Base-by-base conservation (phyloP, 208 protist species). In the Porcisia deanei region DNA sequence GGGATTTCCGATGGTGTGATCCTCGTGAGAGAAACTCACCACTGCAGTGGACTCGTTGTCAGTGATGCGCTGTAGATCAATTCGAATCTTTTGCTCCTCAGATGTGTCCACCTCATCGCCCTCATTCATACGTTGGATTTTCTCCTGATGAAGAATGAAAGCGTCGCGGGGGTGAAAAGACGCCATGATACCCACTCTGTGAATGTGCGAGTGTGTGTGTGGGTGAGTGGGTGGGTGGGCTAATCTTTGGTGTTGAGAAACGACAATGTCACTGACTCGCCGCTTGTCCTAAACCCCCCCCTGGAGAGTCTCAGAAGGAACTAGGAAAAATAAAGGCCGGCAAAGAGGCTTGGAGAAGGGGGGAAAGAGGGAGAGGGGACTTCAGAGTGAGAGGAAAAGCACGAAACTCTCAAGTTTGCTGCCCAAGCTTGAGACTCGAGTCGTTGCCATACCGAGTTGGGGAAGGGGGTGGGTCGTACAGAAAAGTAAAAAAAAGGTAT, bases 1-100 rank as follows among this genome's bases (percentile, higher is more conserved):
- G 41, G 94, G 84, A 77, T 98, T 98, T 70, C 96, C 96, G 22
- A 98, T 76, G 1, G 96, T 98, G 84, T 98, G 93, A 71, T 96
- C 94, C 76, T 98, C 94, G 76, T 98, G 88, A 25, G 90, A 95
- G 67, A 97, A 97, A 10, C 89, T 88, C 37, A 98, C 79, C 52
- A 93, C 92, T 20, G 88, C 90, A 18, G 90, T 86, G 16, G 92
- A 96, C 60, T 93, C 90, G 20, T 81, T 81, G 49, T 95, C 91
- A 20, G 86, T 89, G 58, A 96, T 85, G 66, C 86, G 91, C 82
- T 96, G 90, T 43, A 97, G 69, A 59, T 97, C 89, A 76, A 97
- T 92, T 57, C 89, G 88, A 39, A 97, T 88, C 75, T 97, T 97
- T 66, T 97, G 91, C 71, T 94, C 89, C 41, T 90, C 89, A 3